Conservation (phyloP, 2,329 filamentous ascomycete genomes). For the Lachnellula hyalina region DNA sequence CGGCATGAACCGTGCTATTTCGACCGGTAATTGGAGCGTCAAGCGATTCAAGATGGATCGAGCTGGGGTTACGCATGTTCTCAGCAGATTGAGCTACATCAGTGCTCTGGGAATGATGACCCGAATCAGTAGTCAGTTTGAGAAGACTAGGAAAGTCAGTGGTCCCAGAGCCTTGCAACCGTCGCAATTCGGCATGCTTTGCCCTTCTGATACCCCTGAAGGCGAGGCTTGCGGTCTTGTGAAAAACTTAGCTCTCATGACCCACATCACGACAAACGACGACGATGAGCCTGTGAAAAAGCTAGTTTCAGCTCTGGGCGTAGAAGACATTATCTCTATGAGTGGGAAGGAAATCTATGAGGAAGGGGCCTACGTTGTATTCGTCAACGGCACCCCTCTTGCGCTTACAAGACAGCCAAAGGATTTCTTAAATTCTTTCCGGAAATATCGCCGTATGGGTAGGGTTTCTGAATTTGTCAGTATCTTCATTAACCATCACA, state of each 20-base stretch:
- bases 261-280: conserved; percentile 95
- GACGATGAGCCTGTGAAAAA: conserved; percentile 86
- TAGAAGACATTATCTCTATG: conserved; percentile 73
- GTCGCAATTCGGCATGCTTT: conserved; percentile 98
- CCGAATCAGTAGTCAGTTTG: conserved; percentile 94
- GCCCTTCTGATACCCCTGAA: conserved; percentile 94
- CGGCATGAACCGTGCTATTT: conserved; percentile 92
- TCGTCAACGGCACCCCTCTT: conserved; percentile 92
- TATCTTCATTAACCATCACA: conserved; percentile 91
- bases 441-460: conserved; percentile 80
- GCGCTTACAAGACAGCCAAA: conserved; percentile 84
- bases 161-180: conserved; percentile 94
- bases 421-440: conserved; percentile 77
- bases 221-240: conserved; percentile 97
- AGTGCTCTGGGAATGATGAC: conserved; percentile 99
- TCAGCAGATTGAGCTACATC: conserved; percentile 94
- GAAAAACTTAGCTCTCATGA: conserved; percentile 98
- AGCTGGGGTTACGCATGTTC: conserved; percentile 91
- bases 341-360: conserved; percentile 83
- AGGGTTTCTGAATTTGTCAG: conserved; percentile 95
- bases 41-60: conserved; percentile 99
- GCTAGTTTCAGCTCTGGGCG: conserved; percentile 80
- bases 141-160: conserved; percentile 95
- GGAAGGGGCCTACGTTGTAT: conserved; percentile 80
- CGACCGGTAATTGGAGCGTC: conserved; percentile 95